Evolutionary conservation across 805 yeast genomes (phyloP).

Genomic region (Cyberlindnera americana): DNA sequence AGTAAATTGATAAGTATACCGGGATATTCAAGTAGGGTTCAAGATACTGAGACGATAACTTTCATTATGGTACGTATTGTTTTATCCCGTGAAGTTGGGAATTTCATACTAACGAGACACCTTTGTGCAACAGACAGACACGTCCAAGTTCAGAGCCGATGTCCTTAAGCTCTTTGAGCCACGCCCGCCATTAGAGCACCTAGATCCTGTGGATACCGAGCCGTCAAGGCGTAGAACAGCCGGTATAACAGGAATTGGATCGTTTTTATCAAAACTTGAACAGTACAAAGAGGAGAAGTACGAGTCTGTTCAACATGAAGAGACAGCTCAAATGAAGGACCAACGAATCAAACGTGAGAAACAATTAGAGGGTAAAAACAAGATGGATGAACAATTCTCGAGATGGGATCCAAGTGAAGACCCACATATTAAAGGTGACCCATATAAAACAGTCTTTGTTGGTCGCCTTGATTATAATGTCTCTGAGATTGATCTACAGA

Average conservation of each 20-base stretch:
- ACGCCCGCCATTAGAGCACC: conserved; percentile 20
- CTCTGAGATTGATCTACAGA: conserved; percentile 66
- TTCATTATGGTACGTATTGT: too few species aligned
- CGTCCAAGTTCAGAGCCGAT: conserved; percentile 38
- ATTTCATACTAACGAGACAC: background rate
- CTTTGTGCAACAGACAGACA: conserved; percentile 24
- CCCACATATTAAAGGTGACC: conserved; percentile 62
- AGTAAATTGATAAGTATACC: too few species aligned
- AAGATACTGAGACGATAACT: too few species aligned
- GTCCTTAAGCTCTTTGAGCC: conserved; percentile 37
- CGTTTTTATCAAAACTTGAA: conserved; percentile 27
- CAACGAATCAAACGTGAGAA: conserved; percentile 27
- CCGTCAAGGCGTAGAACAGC: conserved; percentile 19
- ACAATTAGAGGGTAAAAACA: conserved; percentile 21
- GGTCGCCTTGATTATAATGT: conserved; percentile 63
- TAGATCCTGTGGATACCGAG: conserved; percentile 21
- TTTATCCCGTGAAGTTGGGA: too few species aligned
- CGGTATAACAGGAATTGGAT: conserved; percentile 18
- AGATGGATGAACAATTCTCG: conserved; percentile 34
- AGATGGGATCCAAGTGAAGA: conserved; percentile 58
- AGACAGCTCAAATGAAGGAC: conserved; percentile 30
- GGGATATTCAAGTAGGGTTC: too few species aligned
- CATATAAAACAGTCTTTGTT: conserved; percentile 74
- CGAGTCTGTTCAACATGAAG: conserved; percentile 22
- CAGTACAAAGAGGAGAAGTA: conserved; percentile 24